Evolutionary conservation across 2,329 filamentous ascomycete species (phyloP), one percentile per base, ranked within the genome.

Genomic region (Neoarthrinium moseri): DNA sequence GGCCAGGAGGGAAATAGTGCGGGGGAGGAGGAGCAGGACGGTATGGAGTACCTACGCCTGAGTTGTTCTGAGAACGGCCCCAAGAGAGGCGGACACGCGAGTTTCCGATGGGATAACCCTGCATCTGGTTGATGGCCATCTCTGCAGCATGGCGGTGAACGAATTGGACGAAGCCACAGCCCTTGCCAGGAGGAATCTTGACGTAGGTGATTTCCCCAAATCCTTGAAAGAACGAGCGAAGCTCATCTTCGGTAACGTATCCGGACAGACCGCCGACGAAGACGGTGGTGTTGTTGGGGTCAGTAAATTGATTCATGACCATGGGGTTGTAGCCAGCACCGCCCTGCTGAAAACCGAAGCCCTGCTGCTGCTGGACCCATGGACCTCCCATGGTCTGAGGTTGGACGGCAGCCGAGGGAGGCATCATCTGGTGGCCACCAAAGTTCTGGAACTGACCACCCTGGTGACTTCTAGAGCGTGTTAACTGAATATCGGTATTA

Each of bases 41-140:
- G 74, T 99, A 97, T 48, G 94, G 94, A 57, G 94, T 97, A 56
- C 94, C 94, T 50, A 95, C 94, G 47, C 94, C 94, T 51, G 92
- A 97, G 79, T 99, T 99, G 83, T 97, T 99, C 79, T 99, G 94
- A 45, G 89, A 95, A 54, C 94, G 89, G 53, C 94, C 94, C 94
- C 94, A 99, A 67, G 90, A 96, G 56, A 99, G 81, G 61, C 94
- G 91, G 49, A 99, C 94, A 56, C 94, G 91, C 37, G 92, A 97
- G 79, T 99, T 99, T 46, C 94, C 94, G 62, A 99, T 99, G 20
- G 94, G 94, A 68, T 99, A 99, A 51, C 94, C 94, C 73, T 99
- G 94, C 94, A 99, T 99, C 74, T 99, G 94, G 75, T 99, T 99
- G 81, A 99, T 99, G 57, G 94, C 94, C 94, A 99, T 99, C 75